Evolutionary conservation across 495 filamentous ascomycete species (phyloP).

Genomic region (Daldinia vernicosa): DNA sequence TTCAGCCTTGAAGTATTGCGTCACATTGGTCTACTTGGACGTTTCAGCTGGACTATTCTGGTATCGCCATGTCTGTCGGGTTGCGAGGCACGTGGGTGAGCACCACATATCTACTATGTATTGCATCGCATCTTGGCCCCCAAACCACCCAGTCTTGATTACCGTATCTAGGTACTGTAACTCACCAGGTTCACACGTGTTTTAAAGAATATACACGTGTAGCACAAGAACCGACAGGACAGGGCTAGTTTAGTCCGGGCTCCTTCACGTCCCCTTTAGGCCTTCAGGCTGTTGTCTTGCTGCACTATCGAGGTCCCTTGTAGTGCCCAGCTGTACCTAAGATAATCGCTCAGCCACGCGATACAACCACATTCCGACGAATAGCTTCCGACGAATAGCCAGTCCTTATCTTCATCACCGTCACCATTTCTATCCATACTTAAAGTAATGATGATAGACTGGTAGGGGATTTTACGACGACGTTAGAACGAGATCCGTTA

Average conservation of each 20-base stretch:
- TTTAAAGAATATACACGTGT: neutral
- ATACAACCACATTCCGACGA: neutral
- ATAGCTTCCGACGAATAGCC: neutral
- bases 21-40: constrained; percentile 1
- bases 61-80: neutral
- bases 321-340: neutral
- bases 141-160: neutral
- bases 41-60: constrained; percentile 23
- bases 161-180: too few relatives aligned
- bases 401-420: neutral
- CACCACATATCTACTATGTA: neutral
- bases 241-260: constrained; percentile 8
- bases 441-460: constrained; percentile 5
- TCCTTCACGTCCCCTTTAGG: neutral
- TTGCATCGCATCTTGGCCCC: constrained; percentile 14
- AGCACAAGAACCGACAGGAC: constrained; percentile 13
- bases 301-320: neutral
- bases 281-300: neutral
- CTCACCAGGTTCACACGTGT: neutral
- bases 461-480: constrained; percentile 3
- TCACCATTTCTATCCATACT: neutral
- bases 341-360: neutral
- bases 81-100: constrained; percentile 16
- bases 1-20: constrained; percentile 5
- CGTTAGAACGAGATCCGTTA: constrained; percentile 11